Evolutionary conservation across 2,329 filamentous ascomycete genomes (phyloP).

Genomic region (Trichoderma koningii): DNA sequence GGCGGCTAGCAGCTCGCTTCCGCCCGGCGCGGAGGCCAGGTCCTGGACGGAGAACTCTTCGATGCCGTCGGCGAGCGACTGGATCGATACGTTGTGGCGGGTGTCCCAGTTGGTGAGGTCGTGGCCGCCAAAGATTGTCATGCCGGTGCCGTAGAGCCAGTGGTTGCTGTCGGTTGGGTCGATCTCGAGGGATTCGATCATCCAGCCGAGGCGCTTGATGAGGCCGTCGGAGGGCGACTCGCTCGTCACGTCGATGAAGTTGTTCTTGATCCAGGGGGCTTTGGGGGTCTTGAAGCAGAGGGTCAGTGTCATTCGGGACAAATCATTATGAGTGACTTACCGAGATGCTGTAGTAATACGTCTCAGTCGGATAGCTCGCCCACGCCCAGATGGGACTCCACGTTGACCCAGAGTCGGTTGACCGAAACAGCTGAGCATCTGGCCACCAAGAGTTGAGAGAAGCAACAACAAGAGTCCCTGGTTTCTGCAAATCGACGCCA

Average conservation of each 20-base stretch:
- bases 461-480: conserved; percentile 11
- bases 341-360: conserved; percentile 21
- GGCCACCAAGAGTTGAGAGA: conserved; percentile 23
- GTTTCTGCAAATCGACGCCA: conserved; percentile 8
- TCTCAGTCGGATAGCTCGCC: conserved; percentile 20
- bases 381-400: conserved; percentile 15
- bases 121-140: conserved; percentile 19
- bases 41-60: conserved; percentile 14
- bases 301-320: background rate
- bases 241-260: conserved; percentile 18
- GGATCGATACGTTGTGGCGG: conserved; percentile 11
- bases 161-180: conserved; percentile 14
- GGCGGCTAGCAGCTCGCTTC: conserved; percentile 3
- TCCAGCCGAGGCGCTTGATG: conserved; percentile 21
- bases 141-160: conserved; percentile 20
- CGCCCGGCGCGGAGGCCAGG: conserved; percentile 8
- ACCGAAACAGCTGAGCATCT: conserved; percentile 16
- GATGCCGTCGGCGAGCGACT: conserved; percentile 17
- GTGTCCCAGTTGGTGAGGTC: conserved; percentile 15
- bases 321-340: background rate
- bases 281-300: background rate
- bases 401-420: conserved; percentile 11
- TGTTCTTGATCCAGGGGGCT: conserved; percentile 21
- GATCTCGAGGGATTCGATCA: conserved; percentile 22
- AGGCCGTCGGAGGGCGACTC: conserved; percentile 5